phyloP scores from a whole-genome alignment of 371 early-diverging fungal genomes.

The Choanephora cucurbitarum region DNA sequence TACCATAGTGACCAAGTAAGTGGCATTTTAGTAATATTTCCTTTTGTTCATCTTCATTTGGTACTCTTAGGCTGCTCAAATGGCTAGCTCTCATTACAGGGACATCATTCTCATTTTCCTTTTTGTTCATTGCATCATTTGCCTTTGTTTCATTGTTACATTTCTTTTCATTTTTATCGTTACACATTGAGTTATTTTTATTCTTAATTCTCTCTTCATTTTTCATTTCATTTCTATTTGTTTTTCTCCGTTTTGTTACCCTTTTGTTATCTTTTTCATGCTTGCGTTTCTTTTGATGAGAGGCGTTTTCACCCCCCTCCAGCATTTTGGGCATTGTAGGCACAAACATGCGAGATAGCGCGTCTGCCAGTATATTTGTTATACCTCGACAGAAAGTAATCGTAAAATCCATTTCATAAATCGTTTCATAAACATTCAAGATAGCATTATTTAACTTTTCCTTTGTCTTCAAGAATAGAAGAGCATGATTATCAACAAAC shows the following conservation, averaged over 20 bases:
- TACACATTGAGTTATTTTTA: too few species aligned
- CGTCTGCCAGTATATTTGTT: conserved; percentile 1
- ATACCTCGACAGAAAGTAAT: conserved; percentile 1
- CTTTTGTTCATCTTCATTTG: neutral
- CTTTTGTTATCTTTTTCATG: neutral
- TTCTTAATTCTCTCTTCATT: too few species aligned
- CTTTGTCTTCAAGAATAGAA: conserved; percentile 8
- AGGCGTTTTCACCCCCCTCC: neutral
- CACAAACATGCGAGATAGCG: neutral
- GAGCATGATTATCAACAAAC: conserved; percentile 2
- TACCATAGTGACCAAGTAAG: conserved; percentile 14
- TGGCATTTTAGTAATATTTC: conserved; percentile 9
- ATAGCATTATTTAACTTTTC: conserved; percentile 2
- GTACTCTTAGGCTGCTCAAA: neutral
- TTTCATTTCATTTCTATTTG: too few species aligned
- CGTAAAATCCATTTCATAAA: conserved; percentile 3
- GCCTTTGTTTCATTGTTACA: too few species aligned
- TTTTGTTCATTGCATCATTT: neutral
- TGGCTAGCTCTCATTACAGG: neutral
- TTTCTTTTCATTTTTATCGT: too few species aligned
- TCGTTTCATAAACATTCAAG: neutral
- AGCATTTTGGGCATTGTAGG: neutral
- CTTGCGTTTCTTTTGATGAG: neutral
- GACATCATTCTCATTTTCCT: too few species aligned
- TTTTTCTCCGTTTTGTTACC: neutral